phyloP scores from a whole-genome alignment of 1,139 yeast species.

The Debaryomyces psychrophilus region DNA sequence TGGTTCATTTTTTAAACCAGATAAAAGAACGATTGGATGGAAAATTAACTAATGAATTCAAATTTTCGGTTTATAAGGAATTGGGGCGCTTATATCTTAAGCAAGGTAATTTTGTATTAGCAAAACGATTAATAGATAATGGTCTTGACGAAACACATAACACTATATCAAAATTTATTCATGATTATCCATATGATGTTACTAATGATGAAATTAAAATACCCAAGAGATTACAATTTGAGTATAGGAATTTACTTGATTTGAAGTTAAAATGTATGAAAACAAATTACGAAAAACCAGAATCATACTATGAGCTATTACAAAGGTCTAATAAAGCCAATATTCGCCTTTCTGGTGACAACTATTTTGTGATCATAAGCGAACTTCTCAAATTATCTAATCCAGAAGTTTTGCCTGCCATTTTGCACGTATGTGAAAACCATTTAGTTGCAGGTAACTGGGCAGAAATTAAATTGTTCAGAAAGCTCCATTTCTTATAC shows the following conservation, averaged over 20 bases:
- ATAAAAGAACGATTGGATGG: slow-evolving; percentile 27
- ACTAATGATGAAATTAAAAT: slow-evolving; percentile 16
- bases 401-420: slow-evolving; percentile 17
- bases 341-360: slow-evolving; percentile 24
- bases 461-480: slow-evolving; percentile 28
- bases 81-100: slow-evolving; percentile 33
- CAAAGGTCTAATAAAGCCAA: slow-evolving; percentile 10
- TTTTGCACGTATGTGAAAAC: slow-evolving; percentile 32
- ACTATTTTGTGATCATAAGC: slow-evolving; percentile 22
- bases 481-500: slow-evolving; percentile 30
- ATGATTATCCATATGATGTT: slow-evolving; percentile 22
- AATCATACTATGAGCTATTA: slow-evolving; percentile 18
- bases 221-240: slow-evolving; percentile 25
- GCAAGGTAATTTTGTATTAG: slow-evolving; percentile 26
- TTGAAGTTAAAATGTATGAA: slow-evolving; percentile 22
- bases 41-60: slow-evolving; percentile 28
- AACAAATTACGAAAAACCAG: slow-evolving; percentile 9
- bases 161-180: slow-evolving; percentile 18
- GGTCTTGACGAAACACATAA: slow-evolving; percentile 30
- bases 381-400: slow-evolving; percentile 18
- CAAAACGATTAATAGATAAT: slow-evolving; percentile 26
- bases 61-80: slow-evolving; percentile 29
- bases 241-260: slow-evolving; percentile 22
- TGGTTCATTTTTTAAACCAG: slow-evolving; percentile 35
- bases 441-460: slow-evolving; percentile 35